Conservation (phyloP, 495 filamentous ascomycete species). For the Talaromyces adpressus region DNA sequence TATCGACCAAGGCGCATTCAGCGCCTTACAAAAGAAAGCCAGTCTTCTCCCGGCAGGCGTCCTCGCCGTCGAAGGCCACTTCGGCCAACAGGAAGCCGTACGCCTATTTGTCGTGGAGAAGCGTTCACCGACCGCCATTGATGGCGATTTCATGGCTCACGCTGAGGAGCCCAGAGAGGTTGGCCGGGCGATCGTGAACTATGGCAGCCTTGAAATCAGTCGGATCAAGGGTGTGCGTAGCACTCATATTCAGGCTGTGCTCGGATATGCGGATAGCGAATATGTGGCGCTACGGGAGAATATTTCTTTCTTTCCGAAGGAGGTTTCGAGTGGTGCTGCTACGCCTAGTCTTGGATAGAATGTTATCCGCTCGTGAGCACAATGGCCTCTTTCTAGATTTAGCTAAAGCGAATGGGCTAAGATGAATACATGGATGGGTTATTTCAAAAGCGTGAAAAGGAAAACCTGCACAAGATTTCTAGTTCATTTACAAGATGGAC, state of each 20-base stretch:
- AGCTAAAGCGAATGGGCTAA: not conserved
- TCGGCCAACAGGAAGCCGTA: constrained; percentile 88
- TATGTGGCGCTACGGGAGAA: constrained; percentile 90
- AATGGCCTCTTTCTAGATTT: not conserved
- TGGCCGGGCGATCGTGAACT: constrained; percentile 89
- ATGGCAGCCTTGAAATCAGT: constrained; percentile 73
- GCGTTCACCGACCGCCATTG: constrained; percentile 28
- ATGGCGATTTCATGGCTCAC: constrained; percentile 37
- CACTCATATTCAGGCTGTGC: constrained; percentile 62
- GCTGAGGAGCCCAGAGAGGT: constrained; percentile 61
- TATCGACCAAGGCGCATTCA: constrained; percentile 82
- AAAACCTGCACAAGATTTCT: not conserved
- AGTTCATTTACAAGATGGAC: constrained; percentile 2
- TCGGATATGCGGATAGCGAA: constrained; percentile 92
- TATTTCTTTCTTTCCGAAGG: constrained; percentile 61
- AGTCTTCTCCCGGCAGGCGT: constrained; percentile 89
- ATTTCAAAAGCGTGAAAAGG: not conserved
- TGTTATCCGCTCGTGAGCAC: not conserved
- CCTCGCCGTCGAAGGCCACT: constrained; percentile 79
- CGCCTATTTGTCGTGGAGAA: constrained; percentile 68
- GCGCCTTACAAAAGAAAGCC: constrained; percentile 70
- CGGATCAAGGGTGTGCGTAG: constrained; percentile 82
- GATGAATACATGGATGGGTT: not conserved
- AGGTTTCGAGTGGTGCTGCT: constrained; percentile 28
- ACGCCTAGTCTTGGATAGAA: constrained; percentile 22